phyloP scores from a whole-genome alignment of 345 rosid genomes.

The Alliaria petiolata region DNA sequence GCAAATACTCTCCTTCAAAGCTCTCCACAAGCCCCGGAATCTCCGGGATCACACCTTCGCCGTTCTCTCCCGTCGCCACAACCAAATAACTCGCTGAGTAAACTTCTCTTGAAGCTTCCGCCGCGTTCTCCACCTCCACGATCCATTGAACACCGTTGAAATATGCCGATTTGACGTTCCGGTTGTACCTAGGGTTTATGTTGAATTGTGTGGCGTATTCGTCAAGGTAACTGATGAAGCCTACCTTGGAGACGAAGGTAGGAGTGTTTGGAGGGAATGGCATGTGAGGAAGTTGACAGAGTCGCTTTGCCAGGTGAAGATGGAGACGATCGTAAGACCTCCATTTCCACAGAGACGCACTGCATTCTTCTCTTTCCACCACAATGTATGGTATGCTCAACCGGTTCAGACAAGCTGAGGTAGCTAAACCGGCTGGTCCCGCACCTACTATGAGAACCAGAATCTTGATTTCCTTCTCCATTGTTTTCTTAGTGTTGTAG shows the following conservation, averaged over 20 bases:
- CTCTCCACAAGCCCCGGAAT: conserved; percentile 33
- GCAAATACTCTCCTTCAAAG: conserved; percentile 42
- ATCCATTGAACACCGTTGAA: conserved; percentile 34
- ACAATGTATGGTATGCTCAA: conserved; percentile 38
- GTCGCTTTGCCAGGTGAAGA: conserved; percentile 49
- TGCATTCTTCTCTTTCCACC: conserved; percentile 52
- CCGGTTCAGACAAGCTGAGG: conserved; percentile 48
- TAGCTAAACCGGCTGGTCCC: conserved; percentile 59
- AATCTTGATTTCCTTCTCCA: conserved; percentile 22
- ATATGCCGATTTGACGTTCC: conserved; percentile 25
- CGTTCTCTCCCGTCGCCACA: conserved; percentile 49
- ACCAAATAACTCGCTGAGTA: conserved; percentile 43
- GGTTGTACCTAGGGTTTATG: conserved; percentile 29
- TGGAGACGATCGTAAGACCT: conserved; percentile 46
- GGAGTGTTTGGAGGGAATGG: conserved; percentile 34
- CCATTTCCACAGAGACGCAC: conserved; percentile 54
- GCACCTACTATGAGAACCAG: conserved; percentile 48
- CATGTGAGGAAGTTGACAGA: conserved; percentile 53
- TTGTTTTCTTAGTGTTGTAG: neutral
- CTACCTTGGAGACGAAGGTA: conserved; percentile 37
- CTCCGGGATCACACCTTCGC: conserved; percentile 37
- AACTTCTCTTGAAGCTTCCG: neutral
- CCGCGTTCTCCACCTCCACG: conserved; percentile 26
- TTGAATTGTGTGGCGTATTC: conserved; percentile 37
- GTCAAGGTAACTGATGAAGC: conserved; percentile 48